These are phyloP conservation scores for Chytriomyces sp. DNA, from an alignment of 192 early-diverging fungal species.

Conservation along the genomic window DNA sequence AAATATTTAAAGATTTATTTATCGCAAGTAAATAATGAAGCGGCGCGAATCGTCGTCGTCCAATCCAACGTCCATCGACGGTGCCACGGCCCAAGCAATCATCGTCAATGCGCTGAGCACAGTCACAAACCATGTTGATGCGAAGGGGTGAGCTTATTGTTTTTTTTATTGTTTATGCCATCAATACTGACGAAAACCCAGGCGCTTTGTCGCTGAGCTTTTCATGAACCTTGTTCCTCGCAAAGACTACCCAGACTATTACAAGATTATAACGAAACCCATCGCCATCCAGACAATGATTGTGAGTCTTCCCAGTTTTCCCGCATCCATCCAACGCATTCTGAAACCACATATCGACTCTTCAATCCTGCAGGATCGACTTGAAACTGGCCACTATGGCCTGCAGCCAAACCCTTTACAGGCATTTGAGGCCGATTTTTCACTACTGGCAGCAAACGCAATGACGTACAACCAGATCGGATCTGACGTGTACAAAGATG, in stretches of 20 bases:
- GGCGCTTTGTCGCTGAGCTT: conserved; percentile 71
- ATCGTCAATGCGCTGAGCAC: conserved; percentile 25
- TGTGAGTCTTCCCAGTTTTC: not conserved
- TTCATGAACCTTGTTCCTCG: conserved; percentile 77
- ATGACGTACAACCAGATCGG: conserved; percentile 89
- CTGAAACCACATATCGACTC: not conserved
- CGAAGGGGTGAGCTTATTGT: conserved; percentile 39
- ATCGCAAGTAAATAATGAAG: too few species aligned
- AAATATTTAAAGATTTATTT: not conserved
- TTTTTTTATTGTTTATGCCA: not conserved
- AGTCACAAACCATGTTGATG: conserved; percentile 30
- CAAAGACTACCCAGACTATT: conserved; percentile 86
- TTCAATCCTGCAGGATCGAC: conserved; percentile 55
- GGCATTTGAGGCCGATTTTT: conserved; percentile 79
- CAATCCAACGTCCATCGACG: not conserved
- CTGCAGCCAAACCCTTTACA: not conserved
- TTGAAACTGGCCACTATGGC: conserved; percentile 73
- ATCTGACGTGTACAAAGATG: conserved; percentile 91
- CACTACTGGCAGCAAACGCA: conserved; percentile 91
- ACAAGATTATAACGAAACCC: conserved; percentile 83
- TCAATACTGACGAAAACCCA: not conserved
- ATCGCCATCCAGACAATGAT: conserved; percentile 88
- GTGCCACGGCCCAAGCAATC: not conserved
- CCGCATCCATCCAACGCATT: not conserved
- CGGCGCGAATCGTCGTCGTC: too few species aligned